Conservation (phyloP, 75 land plant species). For the Cunninghamia lanceolata region DNA sequence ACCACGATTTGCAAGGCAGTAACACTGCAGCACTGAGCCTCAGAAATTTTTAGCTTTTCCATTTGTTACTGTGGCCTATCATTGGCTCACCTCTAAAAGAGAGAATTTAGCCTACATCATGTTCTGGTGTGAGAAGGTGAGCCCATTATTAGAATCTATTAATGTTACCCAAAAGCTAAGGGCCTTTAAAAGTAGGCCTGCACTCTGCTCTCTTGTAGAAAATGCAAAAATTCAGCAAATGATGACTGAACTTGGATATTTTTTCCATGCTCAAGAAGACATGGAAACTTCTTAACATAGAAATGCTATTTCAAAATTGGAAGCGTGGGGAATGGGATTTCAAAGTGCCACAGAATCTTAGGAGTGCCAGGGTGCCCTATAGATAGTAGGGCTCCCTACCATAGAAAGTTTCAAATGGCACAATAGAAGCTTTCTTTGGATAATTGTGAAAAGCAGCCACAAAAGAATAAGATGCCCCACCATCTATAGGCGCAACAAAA, state of each 20-base stretch:
- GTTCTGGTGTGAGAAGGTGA: neutral
- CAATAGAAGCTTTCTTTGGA: too few species aligned
- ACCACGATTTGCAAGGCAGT: neutral
- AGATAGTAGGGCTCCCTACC: too few species aligned
- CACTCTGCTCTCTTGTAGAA: neutral
- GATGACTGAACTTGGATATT: neutral
- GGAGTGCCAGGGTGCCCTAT: too few species aligned
- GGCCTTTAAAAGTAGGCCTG: neutral
- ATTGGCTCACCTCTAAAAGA: neutral
- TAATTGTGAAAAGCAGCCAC: too few species aligned
- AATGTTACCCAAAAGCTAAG: neutral
- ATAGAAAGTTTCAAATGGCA: too few species aligned
- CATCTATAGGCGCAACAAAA: neutral
- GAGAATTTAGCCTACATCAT: neutral
- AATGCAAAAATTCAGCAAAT: neutral
- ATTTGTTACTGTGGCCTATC: neutral
- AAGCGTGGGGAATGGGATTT: too few species aligned
- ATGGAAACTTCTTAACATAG: neutral
- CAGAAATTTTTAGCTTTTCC: neutral
- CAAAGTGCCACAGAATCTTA: too few species aligned
- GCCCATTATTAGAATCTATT: neutral
- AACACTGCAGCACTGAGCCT: neutral
- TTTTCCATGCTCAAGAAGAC: neutral
- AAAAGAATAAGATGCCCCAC: too few species aligned
- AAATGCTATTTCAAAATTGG: neutral